Evolutionary conservation across 2,329 filamentous ascomycete species (phyloP), one percentile per base, ranked within the genome.

Genomic region (Aureobasidium sp.): DNA sequence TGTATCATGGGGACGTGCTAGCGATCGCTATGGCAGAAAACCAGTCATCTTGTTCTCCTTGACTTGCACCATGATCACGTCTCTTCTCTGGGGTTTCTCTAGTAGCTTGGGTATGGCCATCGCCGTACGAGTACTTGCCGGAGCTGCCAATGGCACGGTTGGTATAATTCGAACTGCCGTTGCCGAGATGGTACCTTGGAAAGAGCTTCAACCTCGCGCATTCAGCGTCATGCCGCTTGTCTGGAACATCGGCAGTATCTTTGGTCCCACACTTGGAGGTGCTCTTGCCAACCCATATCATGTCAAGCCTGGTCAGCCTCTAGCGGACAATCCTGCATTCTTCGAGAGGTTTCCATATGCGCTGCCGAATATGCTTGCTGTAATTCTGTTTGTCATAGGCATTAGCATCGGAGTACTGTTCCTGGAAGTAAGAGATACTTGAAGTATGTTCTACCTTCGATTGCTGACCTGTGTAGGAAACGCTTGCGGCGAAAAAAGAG

Each of bases 151-250:
- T 69, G 94, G 93, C 58, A 97, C 96, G 69, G 77, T 79, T 11
- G 77, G 94, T 1, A 96, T 96, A 63, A 87, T 96, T 13, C n/a
- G 61, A 11, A 95, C 90, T 17, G 90, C 94, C 77, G 91, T 96
- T 2, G 93, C 93, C 0, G 93, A 96, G 73, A 85, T 96, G 81
- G 91, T 96, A 1, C 89, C 90, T 0, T 85, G 94, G 71, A 90
- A 83, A 71, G 88, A 91, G 69, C 78, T 96, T 7, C 93, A 96
- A 69, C 92, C 93, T 0, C 80, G 85, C 57, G 94, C 94, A 0
- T 97, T 97, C 73, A 91, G 87, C 64, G 79, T 97, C 47, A 96
- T 97, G 92, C 93, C 93, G 4, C 75, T 97, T 17, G 89, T 88
- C 1, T 97, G 90, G 88, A 91, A 86, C 11, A 77, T 96, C 57